Conservation (phyloP, 2,329 filamentous ascomycete species). For the Fusarium transvaalense region DNA sequence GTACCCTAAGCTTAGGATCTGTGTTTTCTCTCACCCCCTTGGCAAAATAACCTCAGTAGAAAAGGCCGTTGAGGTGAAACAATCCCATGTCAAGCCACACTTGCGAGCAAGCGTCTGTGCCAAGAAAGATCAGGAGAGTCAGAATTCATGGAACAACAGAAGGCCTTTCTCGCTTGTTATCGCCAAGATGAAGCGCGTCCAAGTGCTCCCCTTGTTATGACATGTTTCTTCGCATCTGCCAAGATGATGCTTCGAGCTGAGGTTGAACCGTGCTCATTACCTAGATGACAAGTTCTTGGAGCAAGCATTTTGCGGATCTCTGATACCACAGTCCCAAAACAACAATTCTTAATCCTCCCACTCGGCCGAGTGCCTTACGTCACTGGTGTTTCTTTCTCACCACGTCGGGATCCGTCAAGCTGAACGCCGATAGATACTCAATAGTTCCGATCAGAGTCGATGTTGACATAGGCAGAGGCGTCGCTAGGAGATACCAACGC, state of each 20-base stretch:
- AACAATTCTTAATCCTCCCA: not conserved
- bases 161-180: not conserved
- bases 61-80: conserved; percentile 11
- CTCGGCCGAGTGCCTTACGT: not conserved
- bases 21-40: too few relatives aligned
- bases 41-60: too few relatives aligned
- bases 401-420: not conserved
- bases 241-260: not conserved
- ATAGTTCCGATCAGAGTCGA: conserved; percentile 3
- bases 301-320: conserved; percentile 16
- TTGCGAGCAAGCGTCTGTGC: not conserved
- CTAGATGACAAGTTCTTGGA: conserved; percentile 5
- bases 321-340: not conserved
- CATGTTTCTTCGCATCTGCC: not conserved
- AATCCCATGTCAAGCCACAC: conserved; percentile 9
- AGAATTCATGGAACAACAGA: not conserved
- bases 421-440: conserved; percentile 17
- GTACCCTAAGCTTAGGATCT: too few relatives aligned
- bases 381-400: not conserved
- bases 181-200: not conserved
- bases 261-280: not conserved
- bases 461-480: conserved; percentile 8
- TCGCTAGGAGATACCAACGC: not conserved
- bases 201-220: not conserved
- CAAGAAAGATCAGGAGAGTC: not conserved